Conservation (phyloP, 805 yeast genomes). For the Saccharomycopsis synnaedendra region DNA sequence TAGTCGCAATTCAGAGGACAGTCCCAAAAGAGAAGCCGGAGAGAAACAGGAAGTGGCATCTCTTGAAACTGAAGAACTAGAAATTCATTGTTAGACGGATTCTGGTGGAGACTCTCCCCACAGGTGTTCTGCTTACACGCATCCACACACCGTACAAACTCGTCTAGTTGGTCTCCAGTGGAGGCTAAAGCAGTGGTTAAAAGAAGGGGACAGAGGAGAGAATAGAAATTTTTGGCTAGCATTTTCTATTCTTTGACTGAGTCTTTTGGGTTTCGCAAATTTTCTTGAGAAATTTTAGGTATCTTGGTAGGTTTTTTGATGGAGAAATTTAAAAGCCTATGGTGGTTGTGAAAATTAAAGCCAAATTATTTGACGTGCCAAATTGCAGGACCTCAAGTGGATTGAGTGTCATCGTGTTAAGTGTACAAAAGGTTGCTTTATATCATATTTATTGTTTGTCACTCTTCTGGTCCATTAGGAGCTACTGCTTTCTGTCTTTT, state of each 20-base stretch:
- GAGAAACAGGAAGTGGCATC: constrained; percentile 30
- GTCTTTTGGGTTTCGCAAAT: too few relatives aligned
- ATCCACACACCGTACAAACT: constrained; percentile 41
- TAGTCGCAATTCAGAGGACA: constrained; percentile 83
- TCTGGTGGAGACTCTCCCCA: background rate
- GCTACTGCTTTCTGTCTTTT: too few relatives aligned
- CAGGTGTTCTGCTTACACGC: constrained; percentile 32
- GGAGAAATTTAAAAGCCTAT: too few relatives aligned
- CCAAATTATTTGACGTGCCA: too few relatives aligned
- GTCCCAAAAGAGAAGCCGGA: constrained; percentile 53
- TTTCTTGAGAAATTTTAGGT: too few relatives aligned
- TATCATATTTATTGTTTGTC: too few relatives aligned
- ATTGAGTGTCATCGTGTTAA: too few relatives aligned
- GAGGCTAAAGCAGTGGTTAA: constrained; percentile 27
- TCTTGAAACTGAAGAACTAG: constrained; percentile 25
- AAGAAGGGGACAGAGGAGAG: background rate
- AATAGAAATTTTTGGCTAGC: background rate
- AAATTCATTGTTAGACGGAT: constrained; percentile 23
- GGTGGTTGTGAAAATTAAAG: too few relatives aligned
- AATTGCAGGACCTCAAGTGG: too few relatives aligned
- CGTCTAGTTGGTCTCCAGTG: constrained; percentile 50
- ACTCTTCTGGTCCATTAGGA: too few relatives aligned
- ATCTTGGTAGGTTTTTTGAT: too few relatives aligned
- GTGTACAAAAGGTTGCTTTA: too few relatives aligned
- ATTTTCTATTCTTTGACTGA: background rate